Evolutionary conservation across 352 stramenopile species (phyloP), one percentile per base, ranked within the genome.

Genomic region (Globisporangium splendens): DNA sequence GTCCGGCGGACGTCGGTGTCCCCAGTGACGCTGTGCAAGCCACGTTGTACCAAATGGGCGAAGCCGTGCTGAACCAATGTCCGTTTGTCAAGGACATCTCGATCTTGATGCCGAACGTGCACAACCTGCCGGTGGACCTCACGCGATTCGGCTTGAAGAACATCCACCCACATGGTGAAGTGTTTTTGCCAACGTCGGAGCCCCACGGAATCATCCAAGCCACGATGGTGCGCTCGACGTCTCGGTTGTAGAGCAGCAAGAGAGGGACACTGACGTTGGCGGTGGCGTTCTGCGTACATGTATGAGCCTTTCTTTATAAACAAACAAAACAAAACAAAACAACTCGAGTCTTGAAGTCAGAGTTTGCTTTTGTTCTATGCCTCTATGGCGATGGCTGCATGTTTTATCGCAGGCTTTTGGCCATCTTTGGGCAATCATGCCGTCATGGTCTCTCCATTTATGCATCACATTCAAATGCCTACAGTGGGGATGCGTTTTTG

Each of bases 181-280:
- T 96, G 39, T 95, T 96, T 54, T 70, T 91, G 44, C 85, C 87
- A 8, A 93, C 81, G 35, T 79, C 90, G 50, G 85, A 96, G 65
- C 88, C 88, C 10, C 83, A 96, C 56, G 88, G 88, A 33, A 95
- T 96, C 57, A 96, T 96, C 59, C 83, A 88, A 41, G 85, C 84
- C 28, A 93, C 81, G 44, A 77, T 95, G 62, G 81, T 85, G 65
- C 73, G 75, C 56, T 62, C 73, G 12, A 70, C 65, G 33, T 88
- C 80, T 42, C 80, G 74, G 44, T 63, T 90, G 46, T 89, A 72
- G 54, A 58, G 24, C 7, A n/a, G 33, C 39, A 18, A 14, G 20
- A 24, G 28, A 33, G n/a, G 13, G 10, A 8, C 12, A 14, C 17
- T 6, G 53, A 31, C 3, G 50, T 24, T n/a, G 8, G 17, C 17